Conservation (phyloP, 1,284 basidiomycete species). For the Tilletia setariae region DNA sequence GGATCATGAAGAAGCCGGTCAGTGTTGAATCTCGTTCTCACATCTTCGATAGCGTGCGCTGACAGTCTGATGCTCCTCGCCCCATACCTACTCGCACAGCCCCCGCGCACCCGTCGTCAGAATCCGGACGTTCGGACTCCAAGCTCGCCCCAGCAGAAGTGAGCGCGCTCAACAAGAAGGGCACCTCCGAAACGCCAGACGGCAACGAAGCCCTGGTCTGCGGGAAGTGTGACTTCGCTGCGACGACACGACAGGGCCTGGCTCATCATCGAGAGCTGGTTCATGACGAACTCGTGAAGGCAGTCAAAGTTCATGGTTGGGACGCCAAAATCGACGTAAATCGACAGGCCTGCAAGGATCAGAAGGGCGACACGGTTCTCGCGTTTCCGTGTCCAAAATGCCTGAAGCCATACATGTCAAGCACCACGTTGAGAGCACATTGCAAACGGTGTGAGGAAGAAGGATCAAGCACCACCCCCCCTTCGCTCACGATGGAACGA, state of each 20-base stretch:
- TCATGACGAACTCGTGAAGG: not conserved
- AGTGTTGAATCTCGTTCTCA: too few species aligned
- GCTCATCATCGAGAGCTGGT: too few species aligned
- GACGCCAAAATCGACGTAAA: not conserved
- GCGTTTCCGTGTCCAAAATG: not conserved
- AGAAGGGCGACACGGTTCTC: not conserved
- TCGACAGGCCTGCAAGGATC: not conserved
- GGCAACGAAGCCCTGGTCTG: not conserved
- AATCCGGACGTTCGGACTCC: too few species aligned
- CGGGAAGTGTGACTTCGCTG: not conserved
- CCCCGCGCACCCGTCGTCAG: too few species aligned
- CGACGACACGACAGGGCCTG: not conserved
- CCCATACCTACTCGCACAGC: too few species aligned
- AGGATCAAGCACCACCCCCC: not conserved
- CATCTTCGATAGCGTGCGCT: too few species aligned
- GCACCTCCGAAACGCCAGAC: not conserved
- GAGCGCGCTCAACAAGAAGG: not conserved
- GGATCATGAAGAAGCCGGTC: too few species aligned
- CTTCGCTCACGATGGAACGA: not conserved
- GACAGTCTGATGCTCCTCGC: too few species aligned
- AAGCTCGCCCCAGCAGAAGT: too few species aligned
- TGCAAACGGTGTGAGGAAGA: not conserved
- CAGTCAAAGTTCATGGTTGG: not conserved
- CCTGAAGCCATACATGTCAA: not conserved
- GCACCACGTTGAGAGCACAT: not conserved